Evolutionary conservation across 2,329 filamentous ascomycete genomes (phyloP).

Genomic region (Teratosphaeria zuluensis): DNA sequence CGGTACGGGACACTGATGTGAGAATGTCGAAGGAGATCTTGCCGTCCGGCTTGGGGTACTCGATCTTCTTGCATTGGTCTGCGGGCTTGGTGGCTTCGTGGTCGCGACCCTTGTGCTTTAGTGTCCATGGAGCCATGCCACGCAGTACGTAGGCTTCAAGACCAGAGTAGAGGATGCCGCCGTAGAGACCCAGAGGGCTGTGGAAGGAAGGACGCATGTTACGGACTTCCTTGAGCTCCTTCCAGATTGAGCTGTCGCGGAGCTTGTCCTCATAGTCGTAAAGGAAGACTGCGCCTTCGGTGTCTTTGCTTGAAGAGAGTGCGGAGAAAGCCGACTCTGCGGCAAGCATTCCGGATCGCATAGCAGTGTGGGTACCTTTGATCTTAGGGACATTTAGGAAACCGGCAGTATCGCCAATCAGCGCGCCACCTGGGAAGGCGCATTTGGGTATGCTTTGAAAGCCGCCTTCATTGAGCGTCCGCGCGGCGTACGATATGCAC

Average conservation of each 20-base stretch:
- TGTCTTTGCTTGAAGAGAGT: slow-evolving; percentile 44
- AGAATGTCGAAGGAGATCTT: slow-evolving; percentile 93
- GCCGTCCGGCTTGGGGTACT: slow-evolving; percentile 93
- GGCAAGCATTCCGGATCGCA: slow-evolving; percentile 94
- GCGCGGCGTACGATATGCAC: slow-evolving; percentile 91
- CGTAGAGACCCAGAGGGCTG: slow-evolving; percentile 73
- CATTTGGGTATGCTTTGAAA: slow-evolving; percentile 98
- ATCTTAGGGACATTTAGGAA: slow-evolving; percentile 98
- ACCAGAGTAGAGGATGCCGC: slow-evolving; percentile 85
- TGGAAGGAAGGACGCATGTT: slow-evolving; percentile 98
- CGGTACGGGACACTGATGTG: slow-evolving; percentile 87
- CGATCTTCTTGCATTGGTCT: slow-evolving; percentile 74
- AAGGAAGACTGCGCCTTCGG: slow-evolving; percentile 68
- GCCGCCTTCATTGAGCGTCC: slow-evolving; percentile 85
- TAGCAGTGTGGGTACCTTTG: slow-evolving; percentile 95
- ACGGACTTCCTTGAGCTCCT: slow-evolving; percentile 85
- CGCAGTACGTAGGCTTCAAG: slow-evolving; percentile 82
- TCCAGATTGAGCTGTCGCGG: slow-evolving; percentile 81
- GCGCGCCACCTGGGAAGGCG: slow-evolving; percentile 86
- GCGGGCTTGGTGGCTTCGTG: slow-evolving; percentile 69
- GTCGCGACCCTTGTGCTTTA: slow-evolving; percentile 74
- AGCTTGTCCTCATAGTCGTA: slow-evolving; percentile 90
- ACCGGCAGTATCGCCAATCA: slow-evolving; percentile 92
- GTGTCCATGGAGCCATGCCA: slow-evolving; percentile 81
- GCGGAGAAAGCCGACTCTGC: slow-evolving; percentile 83